Conservation (phyloP, 352 stramenopile species). For the Phytophthora hybrid region DNA sequence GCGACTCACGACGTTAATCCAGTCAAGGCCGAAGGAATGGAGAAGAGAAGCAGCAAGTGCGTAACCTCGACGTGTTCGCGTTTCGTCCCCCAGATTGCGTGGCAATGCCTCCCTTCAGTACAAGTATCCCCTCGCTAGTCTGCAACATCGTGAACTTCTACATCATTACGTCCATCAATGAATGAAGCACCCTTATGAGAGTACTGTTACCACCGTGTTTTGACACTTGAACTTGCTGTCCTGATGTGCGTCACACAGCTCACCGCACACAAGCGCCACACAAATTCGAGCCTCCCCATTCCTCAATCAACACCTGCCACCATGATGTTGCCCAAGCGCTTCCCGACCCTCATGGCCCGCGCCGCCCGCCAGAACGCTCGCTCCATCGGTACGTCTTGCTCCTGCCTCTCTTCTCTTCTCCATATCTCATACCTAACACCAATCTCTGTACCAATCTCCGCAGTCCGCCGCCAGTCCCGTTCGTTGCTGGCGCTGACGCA, state of each 20-base stretch:
- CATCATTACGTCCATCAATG: conserved; percentile 19
- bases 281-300: conserved; percentile 19
- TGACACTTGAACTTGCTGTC: not conserved
- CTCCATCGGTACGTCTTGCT: conserved; percentile 4
- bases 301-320: conserved; percentile 6
- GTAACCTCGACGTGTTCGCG: conserved; percentile 13
- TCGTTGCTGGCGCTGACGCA: conserved; percentile 19
- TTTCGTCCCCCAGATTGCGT: conserved; percentile 24
- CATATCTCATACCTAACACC: not conserved
- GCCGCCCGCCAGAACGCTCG: conserved; percentile 24
- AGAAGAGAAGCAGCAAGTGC: conserved; percentile 29
- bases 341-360: conserved; percentile 31
- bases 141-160: conserved; percentile 15
- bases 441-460: not conserved
- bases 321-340: conserved; percentile 37
- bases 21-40: conserved; percentile 1
- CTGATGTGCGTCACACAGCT: conserved; percentile 11
- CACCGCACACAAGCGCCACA: conserved; percentile 22
- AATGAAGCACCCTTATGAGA: conserved; percentile 9
- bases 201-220: conserved; percentile 15
- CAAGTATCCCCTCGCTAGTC: conserved; percentile 21
- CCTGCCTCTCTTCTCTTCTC: not conserved
- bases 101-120: conserved; percentile 13
- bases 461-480: conserved; percentile 20
- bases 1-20: not conserved